These are phyloP conservation scores for Phytophthora pisi DNA, from an alignment of 352 stramenopile species.

Conservation along the genomic window DNA sequence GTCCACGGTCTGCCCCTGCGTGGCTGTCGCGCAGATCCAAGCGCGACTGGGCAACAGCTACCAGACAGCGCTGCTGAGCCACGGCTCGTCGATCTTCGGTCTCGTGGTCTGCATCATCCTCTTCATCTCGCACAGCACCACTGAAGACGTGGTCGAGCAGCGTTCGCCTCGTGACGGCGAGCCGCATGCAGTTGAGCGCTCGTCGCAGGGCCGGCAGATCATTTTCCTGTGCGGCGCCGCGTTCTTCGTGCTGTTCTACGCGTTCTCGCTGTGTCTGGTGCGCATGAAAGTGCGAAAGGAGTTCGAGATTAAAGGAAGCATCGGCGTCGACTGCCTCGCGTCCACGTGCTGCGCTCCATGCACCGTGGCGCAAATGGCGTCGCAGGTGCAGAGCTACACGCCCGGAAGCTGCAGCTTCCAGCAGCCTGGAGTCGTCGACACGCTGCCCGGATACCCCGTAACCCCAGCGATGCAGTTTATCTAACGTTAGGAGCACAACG, in stretches of 20 bases:
- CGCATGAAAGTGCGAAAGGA: slow-evolving; percentile 40
- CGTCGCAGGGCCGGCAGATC: slow-evolving; percentile 15
- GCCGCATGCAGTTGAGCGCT: slow-evolving; percentile 4
- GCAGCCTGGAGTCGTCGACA: slow-evolving; percentile 15
- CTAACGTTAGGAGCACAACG: slow-evolving; percentile 4
- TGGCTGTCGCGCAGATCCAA: slow-evolving; percentile 45
- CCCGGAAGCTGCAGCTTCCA: slow-evolving; percentile 52
- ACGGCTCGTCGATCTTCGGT: slow-evolving; percentile 38
- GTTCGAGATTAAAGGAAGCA: slow-evolving; percentile 48
- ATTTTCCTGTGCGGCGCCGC: slow-evolving; percentile 29
- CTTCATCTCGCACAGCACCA: slow-evolving; percentile 31
- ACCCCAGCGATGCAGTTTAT: slow-evolving; percentile 19
- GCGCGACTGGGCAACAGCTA: slow-evolving; percentile 39
- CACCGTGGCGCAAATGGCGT: slow-evolving; percentile 62
- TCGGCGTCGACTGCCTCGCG: slow-evolving; percentile 21
- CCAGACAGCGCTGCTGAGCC: slow-evolving; percentile 26
- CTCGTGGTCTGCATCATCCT: slow-evolving; percentile 39
- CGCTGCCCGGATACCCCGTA: slow-evolving; percentile 28
- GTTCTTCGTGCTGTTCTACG: slow-evolving; percentile 31
- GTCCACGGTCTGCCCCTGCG: slow-evolving; percentile 44
- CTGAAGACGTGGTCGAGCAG: slow-evolving; percentile 8
- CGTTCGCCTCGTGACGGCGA: neutral
- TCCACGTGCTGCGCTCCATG: slow-evolving; percentile 46
- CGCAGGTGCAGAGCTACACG: slow-evolving; percentile 59
- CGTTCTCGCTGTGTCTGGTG: slow-evolving; percentile 34